Conservation (phyloP, 306 rosid species). For the Rosa rugosa region DNA sequence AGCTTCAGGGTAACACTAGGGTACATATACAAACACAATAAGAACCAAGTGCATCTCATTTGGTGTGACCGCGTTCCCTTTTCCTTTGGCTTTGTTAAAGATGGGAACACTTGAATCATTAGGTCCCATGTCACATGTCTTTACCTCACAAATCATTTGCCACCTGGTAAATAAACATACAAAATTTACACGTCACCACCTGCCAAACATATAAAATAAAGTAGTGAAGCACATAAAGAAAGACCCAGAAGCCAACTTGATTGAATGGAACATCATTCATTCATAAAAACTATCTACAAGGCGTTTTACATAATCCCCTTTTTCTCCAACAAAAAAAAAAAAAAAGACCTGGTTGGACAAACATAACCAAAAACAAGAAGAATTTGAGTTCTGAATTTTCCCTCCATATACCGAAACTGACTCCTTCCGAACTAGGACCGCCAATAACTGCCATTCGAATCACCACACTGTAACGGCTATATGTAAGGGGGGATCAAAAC, state of each 20-base stretch:
- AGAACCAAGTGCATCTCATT: background rate
- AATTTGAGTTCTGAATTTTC: constrained; percentile 26
- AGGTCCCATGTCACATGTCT: constrained; percentile 23
- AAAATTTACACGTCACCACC: constrained; percentile 29
- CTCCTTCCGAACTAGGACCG: constrained; percentile 29
- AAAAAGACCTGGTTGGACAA: constrained; percentile 12
- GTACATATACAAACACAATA: background rate
- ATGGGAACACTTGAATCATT: background rate
- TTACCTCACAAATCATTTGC: constrained; percentile 1
- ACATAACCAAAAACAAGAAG: constrained; percentile 11
- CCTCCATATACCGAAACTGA: constrained; percentile 50
- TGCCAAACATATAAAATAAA: background rate
- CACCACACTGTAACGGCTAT: constrained; percentile 61
- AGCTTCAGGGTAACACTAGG: background rate
- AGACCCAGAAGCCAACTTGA: constrained; percentile 25
- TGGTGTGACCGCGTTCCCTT: background rate
- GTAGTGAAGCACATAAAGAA: constrained; percentile 5
- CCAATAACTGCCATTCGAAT: constrained; percentile 76
- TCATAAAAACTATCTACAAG: constrained; percentile 24
- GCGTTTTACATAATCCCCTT: constrained; percentile 17
- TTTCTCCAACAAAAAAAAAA: background rate
- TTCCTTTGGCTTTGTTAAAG: constrained; percentile 8
- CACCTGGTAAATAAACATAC: constrained; percentile 17
- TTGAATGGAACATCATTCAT: constrained; percentile 18
- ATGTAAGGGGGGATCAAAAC: constrained; percentile 40